Conservation (phyloP, 2,329 filamentous ascomycete species). For the Fusarium decemcellulare region DNA sequence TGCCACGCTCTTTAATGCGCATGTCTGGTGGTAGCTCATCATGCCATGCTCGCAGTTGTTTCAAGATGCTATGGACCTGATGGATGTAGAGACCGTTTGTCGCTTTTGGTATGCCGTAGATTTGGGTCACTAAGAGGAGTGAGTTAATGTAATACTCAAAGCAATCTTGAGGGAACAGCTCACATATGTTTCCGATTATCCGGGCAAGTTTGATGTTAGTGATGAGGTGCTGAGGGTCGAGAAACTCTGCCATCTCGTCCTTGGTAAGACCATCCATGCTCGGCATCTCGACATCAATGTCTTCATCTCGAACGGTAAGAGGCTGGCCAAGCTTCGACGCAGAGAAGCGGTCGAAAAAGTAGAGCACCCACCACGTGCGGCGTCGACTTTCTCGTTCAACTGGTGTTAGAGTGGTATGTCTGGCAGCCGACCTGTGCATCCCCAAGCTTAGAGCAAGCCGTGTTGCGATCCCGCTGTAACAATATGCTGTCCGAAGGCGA, state of each 20-base stretch:
- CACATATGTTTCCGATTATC: slow-evolving; percentile 49
- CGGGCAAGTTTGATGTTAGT: slow-evolving; percentile 49
- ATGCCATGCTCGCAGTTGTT: slow-evolving; percentile 48
- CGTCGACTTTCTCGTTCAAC: slow-evolving; percentile 45
- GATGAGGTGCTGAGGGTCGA: slow-evolving; percentile 46
- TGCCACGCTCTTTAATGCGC: slow-evolving; percentile 45
- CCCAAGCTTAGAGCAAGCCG: slow-evolving; percentile 58
- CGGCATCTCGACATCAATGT: slow-evolving; percentile 52
- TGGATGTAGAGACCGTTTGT: slow-evolving; percentile 48
- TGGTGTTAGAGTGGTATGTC: slow-evolving; percentile 32
- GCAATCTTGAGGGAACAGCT: background rate
- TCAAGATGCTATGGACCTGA: slow-evolving; percentile 47
- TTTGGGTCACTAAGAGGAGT: slow-evolving; percentile 45
- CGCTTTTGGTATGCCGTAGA: slow-evolving; percentile 48
- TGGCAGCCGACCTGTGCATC: slow-evolving; percentile 54
- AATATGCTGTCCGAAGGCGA: slow-evolving; percentile 50
- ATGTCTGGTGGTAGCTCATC: slow-evolving; percentile 43
- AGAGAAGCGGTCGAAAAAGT: slow-evolving; percentile 52
- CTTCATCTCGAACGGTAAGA: slow-evolving; percentile 49
- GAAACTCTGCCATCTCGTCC: slow-evolving; percentile 48
- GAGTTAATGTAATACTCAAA: no score
- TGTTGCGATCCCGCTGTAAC: slow-evolving; percentile 53
- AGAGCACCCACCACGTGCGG: slow-evolving; percentile 52
- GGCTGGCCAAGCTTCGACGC: slow-evolving; percentile 52
- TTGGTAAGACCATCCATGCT: slow-evolving; percentile 47